Evolutionary conservation across 805 yeast genomes (phyloP), one percentile per base, ranked within the genome.

Genomic region (Suhomyces kilbournensis): DNA sequence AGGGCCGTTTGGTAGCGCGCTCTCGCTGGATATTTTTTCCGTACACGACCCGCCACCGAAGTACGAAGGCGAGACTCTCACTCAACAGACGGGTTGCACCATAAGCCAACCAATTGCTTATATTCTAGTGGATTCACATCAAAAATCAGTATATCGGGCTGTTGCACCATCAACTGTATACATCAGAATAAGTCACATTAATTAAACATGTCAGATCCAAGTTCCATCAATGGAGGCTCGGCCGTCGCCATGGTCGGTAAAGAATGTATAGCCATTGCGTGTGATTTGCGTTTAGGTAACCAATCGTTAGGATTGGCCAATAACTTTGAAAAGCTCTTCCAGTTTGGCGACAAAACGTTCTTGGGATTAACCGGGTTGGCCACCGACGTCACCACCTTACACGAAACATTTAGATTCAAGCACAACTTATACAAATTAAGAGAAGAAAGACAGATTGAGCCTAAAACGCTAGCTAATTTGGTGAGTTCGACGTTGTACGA

Each of bases 211-310:
- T 84, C 90, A 44, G 91, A 86, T 71, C 91, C 91, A 65, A 84
- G 89, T 68, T 83, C 90, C 44, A 79, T 86, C 60, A 86, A 86
- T 67, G 90, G 97, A 74, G 99, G 99, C 73, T 81, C 96, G 57
- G 97, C 96, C 49, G 96, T 96, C 32, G 99, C 99, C 58, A 94
- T 94, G 99, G 86, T 86, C 23, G 99, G 99, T 63, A 92, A 96
- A 67, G 97, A 91, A 61, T 94, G 99, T 78, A 92, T 94, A 51
- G 99, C 98, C 28, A 91, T 94, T 64, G 99, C 97, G 3, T 86
- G 94, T 62, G 99, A 94, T 73, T 77, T 94, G 66, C 85, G 98
- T 64, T 77, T 94, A 56, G 99, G 99, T 20, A 84, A 85, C 68
- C 99, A 94, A 70, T 89, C 97, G 6, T 77, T 94, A 22, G 97